Percentiles rank a stretch among this genome's conserved stretches.
Evolutionary conservation across 768 basidiomycete species (phyloP).

Genomic region (Mycena pura): DNA sequence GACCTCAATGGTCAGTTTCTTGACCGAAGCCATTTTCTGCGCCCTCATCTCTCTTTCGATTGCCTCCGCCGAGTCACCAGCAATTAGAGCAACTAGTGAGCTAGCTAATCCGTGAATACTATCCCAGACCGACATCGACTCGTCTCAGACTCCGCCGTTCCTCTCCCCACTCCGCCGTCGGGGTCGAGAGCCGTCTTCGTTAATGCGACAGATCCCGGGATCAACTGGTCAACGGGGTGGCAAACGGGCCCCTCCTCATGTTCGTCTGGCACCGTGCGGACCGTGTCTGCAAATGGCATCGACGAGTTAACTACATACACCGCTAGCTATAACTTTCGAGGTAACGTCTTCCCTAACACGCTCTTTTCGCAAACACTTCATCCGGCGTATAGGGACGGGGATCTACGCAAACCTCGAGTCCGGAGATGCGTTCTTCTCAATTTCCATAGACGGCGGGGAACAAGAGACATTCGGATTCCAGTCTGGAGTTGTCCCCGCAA

Average conservation of each 20-base stretch:
- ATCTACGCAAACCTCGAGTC: constrained; percentile 3
- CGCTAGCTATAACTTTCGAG: constrained; percentile 1
- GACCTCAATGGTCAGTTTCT: constrained; percentile 1
- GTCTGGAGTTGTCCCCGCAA: background rate
- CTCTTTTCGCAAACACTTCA: background rate
- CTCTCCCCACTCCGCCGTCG: background rate
- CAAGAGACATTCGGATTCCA: background rate
- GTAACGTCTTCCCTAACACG: background rate
- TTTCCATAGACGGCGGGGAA: background rate
- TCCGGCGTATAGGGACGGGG: background rate
- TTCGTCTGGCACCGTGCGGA: background rate
- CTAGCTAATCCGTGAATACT: background rate
- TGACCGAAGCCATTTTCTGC: background rate
- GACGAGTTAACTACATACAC: background rate
- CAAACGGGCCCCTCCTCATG: background rate
- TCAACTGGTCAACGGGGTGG: background rate
- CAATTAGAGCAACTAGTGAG: background rate
- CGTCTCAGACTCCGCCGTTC: constrained; percentile 1
- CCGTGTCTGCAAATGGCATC: background rate
- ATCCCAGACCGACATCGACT: background rate
- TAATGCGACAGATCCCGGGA: constrained; percentile 1
- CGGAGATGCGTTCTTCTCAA: background rate
- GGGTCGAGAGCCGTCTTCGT: background rate
- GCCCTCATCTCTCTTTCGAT: background rate
- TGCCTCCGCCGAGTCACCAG: background rate